Conservation (phyloP, 257 asterid species). For the Buddleja alternifolia region DNA sequence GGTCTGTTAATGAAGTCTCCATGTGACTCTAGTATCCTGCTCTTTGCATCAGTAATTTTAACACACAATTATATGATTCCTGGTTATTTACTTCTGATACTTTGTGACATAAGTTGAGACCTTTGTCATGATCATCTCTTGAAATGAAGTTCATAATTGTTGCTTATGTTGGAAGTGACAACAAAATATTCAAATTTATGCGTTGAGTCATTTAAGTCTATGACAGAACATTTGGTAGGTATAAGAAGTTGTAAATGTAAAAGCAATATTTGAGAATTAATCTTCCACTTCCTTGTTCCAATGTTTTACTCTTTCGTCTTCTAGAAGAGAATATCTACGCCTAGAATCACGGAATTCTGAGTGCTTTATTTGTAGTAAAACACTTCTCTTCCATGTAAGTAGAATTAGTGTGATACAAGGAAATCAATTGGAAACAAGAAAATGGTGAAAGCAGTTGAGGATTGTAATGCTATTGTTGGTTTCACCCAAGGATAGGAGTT, state of each 20-base stretch:
- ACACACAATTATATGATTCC: constrained; percentile 17
- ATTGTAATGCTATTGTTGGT: neutral
- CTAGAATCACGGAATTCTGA: neutral
- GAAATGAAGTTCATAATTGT: constrained; percentile 13
- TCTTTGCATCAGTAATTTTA: constrained; percentile 36
- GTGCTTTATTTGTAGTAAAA: constrained; percentile 12
- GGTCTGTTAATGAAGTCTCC: constrained; percentile 97
- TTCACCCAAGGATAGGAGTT: neutral
- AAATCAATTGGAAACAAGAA: neutral
- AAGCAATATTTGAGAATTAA: neutral
- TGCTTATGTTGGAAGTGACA: constrained; percentile 23
- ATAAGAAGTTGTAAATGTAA: neutral
- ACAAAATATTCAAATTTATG: neutral
- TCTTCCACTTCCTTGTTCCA: neutral
- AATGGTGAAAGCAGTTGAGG: neutral
- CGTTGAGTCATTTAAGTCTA: neutral
- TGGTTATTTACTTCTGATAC: constrained; percentile 26
- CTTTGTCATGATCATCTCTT: constrained; percentile 17
- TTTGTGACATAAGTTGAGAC: constrained; percentile 16
- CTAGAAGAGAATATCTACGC: constrained; percentile 6
- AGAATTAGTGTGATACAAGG: neutral
- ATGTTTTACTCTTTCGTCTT: neutral
- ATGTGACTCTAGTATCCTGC: constrained; percentile 96
- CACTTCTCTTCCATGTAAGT: neutral
- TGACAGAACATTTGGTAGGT: neutral